Percentiles rank a stretch among this genome's conserved stretches.
These are phyloP conservation scores for Microglena sp. DNA, from an alignment of 139 green algal species.

Conservation along the genomic window DNA sequence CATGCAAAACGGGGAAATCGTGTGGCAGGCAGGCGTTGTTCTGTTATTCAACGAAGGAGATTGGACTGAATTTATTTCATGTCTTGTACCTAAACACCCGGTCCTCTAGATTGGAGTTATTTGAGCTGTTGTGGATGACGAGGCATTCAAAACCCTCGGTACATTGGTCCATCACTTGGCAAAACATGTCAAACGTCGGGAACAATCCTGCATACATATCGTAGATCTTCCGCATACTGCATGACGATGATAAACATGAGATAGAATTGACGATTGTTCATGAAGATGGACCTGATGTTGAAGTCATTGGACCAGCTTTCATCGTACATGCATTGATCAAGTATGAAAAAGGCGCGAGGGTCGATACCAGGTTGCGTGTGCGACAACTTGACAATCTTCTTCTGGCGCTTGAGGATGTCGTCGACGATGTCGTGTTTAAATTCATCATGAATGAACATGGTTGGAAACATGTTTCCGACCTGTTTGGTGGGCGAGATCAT, in stretches of 20 bases:
- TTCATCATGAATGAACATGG: constrained; percentile 15
- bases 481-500: constrained; percentile 9
- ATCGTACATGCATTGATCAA: constrained; percentile 17
- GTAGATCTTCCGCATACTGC: constrained; percentile 17
- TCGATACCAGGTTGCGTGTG: background rate
- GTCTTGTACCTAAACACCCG: constrained; percentile 13
- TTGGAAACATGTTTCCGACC: constrained; percentile 3
- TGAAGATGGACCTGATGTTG: constrained; percentile 2
- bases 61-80: no score
- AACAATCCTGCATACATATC: constrained; percentile 12
- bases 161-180: constrained; percentile 1
- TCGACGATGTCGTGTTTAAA: background rate
- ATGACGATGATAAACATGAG: constrained; percentile 10
- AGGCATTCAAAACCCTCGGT: constrained; percentile 11
- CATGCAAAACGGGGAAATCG: no score
- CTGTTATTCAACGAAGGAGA: no score
- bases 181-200: constrained; percentile 10
- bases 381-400: background rate
- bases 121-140: constrained; percentile 10
- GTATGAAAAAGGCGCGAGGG: background rate
- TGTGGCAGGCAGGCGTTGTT: no score
- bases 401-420: constrained; percentile 5
- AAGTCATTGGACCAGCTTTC: constrained; percentile 3
- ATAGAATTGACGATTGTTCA: constrained; percentile 14
- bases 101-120: constrained; percentile 11